Percentiles rank a stretch among this genome's conserved stretches.
These are phyloP conservation scores for Rhypophila decipiens DNA, from an alignment of 495 filamentous ascomycete genomes.

Conservation along the genomic window DNA sequence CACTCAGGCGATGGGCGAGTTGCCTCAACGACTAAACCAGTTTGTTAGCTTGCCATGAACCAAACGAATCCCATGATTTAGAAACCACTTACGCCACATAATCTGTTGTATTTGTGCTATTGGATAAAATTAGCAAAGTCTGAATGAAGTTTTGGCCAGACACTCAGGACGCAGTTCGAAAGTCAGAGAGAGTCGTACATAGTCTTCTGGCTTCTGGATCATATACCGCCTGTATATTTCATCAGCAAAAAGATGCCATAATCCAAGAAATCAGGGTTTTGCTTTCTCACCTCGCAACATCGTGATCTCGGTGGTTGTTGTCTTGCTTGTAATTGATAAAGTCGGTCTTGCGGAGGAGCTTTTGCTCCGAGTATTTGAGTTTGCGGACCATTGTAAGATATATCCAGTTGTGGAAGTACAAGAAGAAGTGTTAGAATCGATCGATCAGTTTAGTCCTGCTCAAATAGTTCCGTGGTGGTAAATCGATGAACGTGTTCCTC, in stretches of 20 bases:
- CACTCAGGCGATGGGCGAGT: conserved; percentile 67
- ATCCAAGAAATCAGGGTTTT: background rate
- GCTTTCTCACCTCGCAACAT: conserved; percentile 47
- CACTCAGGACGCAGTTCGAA: too few species aligned
- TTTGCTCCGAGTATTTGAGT: conserved; percentile 78
- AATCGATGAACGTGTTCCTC: too few species aligned
- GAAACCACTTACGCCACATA: conserved; percentile 57
- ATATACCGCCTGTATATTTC: conserved; percentile 59
- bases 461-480: too few species aligned
- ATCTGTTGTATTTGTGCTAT: conserved; percentile 79
- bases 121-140: conserved; percentile 12
- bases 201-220: conserved; percentile 76
- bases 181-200: conserved; percentile 21
- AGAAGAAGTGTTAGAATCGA: too few species aligned
- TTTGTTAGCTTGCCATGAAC: conserved; percentile 30
- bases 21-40: conserved; percentile 60
- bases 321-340: conserved; percentile 92
- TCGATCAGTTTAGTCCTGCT: too few species aligned
- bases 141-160: conserved; percentile 27
- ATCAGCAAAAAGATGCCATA: conserved; percentile 3
- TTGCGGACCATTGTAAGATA: conserved; percentile 91
- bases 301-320: conserved; percentile 68
- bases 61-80: conserved; percentile 7
- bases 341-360: conserved; percentile 80
- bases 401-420: too few species aligned